Base-by-base conservation (phyloP, 148 eudicot species). In the Dysphania ambrosioides region DNA sequence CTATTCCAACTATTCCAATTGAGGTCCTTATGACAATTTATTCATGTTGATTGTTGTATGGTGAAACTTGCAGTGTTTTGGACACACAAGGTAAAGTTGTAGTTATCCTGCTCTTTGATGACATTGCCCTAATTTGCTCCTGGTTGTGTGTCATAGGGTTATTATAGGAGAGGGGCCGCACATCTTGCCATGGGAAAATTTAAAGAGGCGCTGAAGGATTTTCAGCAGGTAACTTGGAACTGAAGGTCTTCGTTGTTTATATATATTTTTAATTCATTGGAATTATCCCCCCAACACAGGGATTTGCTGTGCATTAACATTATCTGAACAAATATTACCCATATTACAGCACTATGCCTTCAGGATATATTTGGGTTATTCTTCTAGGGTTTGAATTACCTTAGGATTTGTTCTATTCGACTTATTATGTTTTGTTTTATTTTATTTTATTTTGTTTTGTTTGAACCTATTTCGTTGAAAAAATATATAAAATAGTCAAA, bases 141-240 rank as follows among this genome's bases (percentile, higher is more conserved):
- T 41, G 63, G 23, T 58, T 67, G 77, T 34, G 21, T 30, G 69
- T 68, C 85, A 41, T 85, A 96, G 99, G 99, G 94, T 80, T 96
- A 89, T 84, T 96, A 96, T 75, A 87, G 99, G 85, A 91, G 97
- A 69, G 99, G 99, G 77, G 97, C 94, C 30, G 97, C 99, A 56
- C 82, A 87, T 82, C 91, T 96, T 91, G 92, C 94, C 35, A 90
- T 96, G 99, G 99, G 99, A 19, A 96, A 96, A 86, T 87, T 96
- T 77, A 96, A 92, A 81, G 97, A 92, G 5, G 99, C 99, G 2
- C 85, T 96, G 8, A 96, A 92, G 85, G 99, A 96, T 85, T 96
- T 96, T 81, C 99, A 96, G 79, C 97, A 90, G 91, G 99, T 92
- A 82, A 44, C n/a, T 2, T 71, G 72, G 23, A n/a, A 3, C 1